Conservation (phyloP, 768 basidiomycete species). For the Panaeolus papilionaceus region DNA sequence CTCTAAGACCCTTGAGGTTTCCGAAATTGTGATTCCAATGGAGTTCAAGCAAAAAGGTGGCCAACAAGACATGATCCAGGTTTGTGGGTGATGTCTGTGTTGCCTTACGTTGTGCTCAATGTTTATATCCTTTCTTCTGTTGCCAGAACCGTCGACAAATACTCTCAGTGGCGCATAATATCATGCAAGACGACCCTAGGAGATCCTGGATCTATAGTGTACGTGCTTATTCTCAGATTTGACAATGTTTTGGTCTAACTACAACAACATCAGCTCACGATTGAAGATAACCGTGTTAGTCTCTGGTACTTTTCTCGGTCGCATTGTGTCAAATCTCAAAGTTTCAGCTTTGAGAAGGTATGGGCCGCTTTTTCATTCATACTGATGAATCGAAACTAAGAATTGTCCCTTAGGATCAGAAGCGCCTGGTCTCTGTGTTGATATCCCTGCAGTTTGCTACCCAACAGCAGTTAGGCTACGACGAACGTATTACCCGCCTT, state of each 20-base stretch:
- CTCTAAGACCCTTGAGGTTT: not conserved
- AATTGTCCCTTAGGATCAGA: slow-evolving; percentile 20
- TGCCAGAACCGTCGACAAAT: not conserved
- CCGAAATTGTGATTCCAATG: not conserved
- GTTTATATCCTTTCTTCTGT: not conserved
- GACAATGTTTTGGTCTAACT: no score
- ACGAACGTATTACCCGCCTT: slow-evolving; percentile 19
- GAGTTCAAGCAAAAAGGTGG: not conserved
- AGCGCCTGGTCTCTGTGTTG: slow-evolving; percentile 24
- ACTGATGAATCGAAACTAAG: not conserved
- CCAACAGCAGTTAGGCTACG: slow-evolving; percentile 25
- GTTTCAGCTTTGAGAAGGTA: slow-evolving; percentile 21
- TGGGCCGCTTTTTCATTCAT: not conserved
- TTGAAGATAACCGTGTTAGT: slow-evolving; percentile 22
- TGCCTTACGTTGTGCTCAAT: no score
- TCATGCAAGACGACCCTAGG: slow-evolving; percentile 33
- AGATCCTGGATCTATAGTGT: slow-evolving; percentile 33
- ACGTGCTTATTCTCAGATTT: not conserved
- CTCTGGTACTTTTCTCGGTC: slow-evolving; percentile 30
- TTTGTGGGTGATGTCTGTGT: no score
- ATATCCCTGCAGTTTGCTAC: slow-evolving; percentile 27
- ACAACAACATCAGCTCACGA: slow-evolving; percentile 21
- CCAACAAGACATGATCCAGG: no score
- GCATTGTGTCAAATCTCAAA: slow-evolving; percentile 23
- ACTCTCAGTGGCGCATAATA: slow-evolving; percentile 19